Base-by-base conservation (phyloP, 495 filamentous ascomycete species). In the Xylaria curta region DNA sequence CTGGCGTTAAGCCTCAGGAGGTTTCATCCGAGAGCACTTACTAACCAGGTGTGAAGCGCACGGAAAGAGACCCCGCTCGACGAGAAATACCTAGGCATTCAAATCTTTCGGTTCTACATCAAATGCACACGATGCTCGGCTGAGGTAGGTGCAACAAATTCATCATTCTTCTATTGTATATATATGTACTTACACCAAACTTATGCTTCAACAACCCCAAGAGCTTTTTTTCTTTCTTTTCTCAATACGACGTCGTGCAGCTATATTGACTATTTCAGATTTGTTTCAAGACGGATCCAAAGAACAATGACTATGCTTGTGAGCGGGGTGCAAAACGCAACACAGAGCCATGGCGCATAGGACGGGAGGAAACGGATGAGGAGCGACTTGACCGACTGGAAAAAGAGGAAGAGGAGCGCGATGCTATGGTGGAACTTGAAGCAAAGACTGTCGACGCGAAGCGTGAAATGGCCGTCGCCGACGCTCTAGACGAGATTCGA, bases 391-490 rank as follows among this genome's bases (percentile, higher is more conserved):
- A 98, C 78, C 83, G 96, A 67, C 81, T 99, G 33, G 94, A 97
- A 83, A 77, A 87, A 65, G 92, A 94, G 76, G 91, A 91, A 68
- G 86, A 88, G 74, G 87, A 90, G 76, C 93, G 94, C 70, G 93
- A 97, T 79, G 92, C 94, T 5, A 99, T 99, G 81, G 90, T 87
- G 56, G 91, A 96, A 83, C 85, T 99, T 53, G 96, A 99, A 80
- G 90, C 87, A 10, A 94, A 94, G 38, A 97, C 94, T 69, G 82
- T 90, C 36, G 97, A 99, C 80, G 93, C 94, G n/a, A 97, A 96
- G 85, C 85, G 91, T 68, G 97, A 98, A 84, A 98, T 99, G 97
- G 92, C 91, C 60, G 92, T 98, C 74, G 97, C 97, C 46, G 97
- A 99, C 84, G 94, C 94, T 40, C 82, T 99, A 73, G 97, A 99